Percentiles rank a stretch among this genome's conserved stretches.
Conservation (phyloP, 2,329 filamentous ascomycete species). For the Sporothrix brasiliensis region DNA sequence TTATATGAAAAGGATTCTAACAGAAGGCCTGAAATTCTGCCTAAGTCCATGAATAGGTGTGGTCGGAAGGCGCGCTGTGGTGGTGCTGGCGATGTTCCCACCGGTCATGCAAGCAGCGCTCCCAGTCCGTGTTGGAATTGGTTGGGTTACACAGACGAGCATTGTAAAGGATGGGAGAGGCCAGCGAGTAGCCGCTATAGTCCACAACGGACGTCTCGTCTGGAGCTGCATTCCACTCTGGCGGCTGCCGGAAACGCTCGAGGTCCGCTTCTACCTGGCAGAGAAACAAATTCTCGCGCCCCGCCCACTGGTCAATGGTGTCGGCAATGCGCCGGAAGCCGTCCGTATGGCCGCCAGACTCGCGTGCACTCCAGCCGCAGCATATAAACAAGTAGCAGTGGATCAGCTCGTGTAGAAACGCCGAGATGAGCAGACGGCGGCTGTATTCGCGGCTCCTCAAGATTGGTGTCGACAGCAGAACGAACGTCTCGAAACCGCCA, state of each 20-base stretch:
- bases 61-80: not conserved
- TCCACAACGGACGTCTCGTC: not conserved
- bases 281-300: conserved; percentile 57
- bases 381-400: conserved; percentile 67
- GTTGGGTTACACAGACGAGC: conserved; percentile 23
- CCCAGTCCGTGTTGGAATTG: conserved; percentile 25
- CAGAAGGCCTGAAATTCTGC: no score
- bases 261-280: conserved; percentile 65
- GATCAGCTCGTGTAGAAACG: conserved; percentile 68
- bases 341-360: conserved; percentile 61
- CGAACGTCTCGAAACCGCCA: conserved; percentile 63
- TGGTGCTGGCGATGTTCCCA: conserved; percentile 18
- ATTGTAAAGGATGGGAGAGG: conserved; percentile 25
- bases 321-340: conserved; percentile 62
- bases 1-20: no score
- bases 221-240: not conserved
- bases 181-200: conserved; percentile 25
- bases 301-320: conserved; percentile 65
- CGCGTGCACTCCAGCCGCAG: conserved; percentile 60
- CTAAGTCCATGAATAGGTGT: not conserved
- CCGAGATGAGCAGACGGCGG: conserved; percentile 63
- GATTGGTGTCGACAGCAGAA: conserved; percentile 63
- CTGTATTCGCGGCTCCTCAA: conserved; percentile 60
- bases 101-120: conserved; percentile 21
- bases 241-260: conserved; percentile 38